Percentiles rank a stretch among this genome's conserved stretches.
Conservation (phyloP, 2,329 filamentous ascomycete species). For the Cadophora luteo-olivacea region DNA sequence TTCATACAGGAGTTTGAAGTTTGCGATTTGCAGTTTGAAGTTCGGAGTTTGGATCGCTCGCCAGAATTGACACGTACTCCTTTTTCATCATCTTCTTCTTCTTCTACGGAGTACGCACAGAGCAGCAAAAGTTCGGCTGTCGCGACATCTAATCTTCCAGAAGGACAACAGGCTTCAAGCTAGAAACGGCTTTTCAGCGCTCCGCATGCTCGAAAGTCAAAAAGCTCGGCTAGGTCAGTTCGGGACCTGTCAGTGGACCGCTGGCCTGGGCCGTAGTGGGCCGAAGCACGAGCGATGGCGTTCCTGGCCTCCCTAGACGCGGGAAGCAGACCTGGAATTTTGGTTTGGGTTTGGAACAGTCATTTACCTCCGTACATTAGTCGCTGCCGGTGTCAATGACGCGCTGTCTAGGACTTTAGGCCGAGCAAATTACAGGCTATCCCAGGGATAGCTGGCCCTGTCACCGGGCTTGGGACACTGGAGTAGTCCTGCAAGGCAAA, state of each 20-base stretch:
- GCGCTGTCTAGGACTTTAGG: not conserved
- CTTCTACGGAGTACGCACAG: not conserved
- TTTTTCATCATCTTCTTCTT: not conserved
- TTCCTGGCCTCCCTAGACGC: conserved; percentile 25
- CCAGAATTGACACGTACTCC: not conserved
- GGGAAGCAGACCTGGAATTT: conserved; percentile 20
- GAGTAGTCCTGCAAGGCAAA: conserved; percentile 19
- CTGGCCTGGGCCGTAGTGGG: conserved; percentile 26
- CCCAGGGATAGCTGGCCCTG: conserved; percentile 27
- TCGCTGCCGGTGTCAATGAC: conserved; percentile 21
- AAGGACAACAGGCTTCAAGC: conserved; percentile 16
- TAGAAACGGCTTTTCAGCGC: conserved; percentile 15
- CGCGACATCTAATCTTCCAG: conserved; percentile 14
- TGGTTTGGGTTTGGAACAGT: conserved; percentile 22
- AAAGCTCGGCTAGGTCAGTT: conserved; percentile 23
- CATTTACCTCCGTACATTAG: no score
- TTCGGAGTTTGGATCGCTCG: conserved; percentile 13
- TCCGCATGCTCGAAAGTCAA: conserved; percentile 2
- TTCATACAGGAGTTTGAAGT: conserved; percentile 19
- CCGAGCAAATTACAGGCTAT: conserved; percentile 18
- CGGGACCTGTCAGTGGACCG: conserved; percentile 29
- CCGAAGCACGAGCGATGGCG: conserved; percentile 29
- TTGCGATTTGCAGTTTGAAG: conserved; percentile 16
- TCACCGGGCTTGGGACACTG: conserved; percentile 21
- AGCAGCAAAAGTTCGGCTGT: not conserved